Evolutionary conservation across 2,329 filamentous ascomycete genomes (phyloP).

Genomic region (Fusarium annulatum): DNA sequence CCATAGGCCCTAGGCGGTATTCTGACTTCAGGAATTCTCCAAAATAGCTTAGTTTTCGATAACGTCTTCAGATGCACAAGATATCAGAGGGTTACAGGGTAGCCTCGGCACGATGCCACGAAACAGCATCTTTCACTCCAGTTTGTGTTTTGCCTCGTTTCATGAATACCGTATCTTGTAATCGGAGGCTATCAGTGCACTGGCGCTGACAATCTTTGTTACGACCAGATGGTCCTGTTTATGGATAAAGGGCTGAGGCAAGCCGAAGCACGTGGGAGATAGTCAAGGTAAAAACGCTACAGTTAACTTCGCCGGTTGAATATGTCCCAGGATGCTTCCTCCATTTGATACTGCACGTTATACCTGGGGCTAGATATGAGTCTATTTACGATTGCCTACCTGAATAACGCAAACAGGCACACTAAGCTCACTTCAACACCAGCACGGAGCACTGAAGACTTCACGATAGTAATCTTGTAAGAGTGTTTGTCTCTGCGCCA

Average conservation of each 20-base stretch:
- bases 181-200: not conserved
- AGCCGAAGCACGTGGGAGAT: not conserved
- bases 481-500: not conserved
- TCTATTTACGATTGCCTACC: too few relatives aligned
- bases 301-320: not conserved
- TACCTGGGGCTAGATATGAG: too few relatives aligned
- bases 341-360: too few relatives aligned
- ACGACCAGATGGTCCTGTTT: too few relatives aligned
- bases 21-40: too few relatives aligned
- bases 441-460: not conserved
- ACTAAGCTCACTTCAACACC: not conserved
- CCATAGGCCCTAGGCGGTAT: too few relatives aligned
- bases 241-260: not conserved
- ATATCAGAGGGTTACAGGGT: not conserved
- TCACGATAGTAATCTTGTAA: not conserved
- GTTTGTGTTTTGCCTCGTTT: not conserved
- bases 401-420: not conserved
- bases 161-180: not conserved
- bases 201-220: not conserved
- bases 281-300: not conserved
- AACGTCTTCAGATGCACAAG: not conserved
- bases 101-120: not conserved
- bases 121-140: not conserved
- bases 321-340: not conserved
- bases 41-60: too few relatives aligned